Conservation (phyloP, 768 basidiomycete genomes). For the Amanita molliuscula region DNA sequence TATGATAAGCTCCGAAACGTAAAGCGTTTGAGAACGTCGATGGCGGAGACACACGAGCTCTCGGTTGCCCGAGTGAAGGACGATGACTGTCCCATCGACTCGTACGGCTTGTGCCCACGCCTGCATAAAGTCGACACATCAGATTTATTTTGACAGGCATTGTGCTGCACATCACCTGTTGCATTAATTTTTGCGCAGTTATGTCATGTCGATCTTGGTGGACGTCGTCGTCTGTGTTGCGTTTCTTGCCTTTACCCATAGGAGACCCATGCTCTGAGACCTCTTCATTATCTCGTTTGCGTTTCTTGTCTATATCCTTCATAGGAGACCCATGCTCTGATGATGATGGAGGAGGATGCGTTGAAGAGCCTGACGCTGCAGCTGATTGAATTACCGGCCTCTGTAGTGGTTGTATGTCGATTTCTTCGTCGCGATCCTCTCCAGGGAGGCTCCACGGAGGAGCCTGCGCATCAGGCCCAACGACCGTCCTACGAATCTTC, state of each 20-base stretch:
- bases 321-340: not conserved
- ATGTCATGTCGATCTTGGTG: not conserved
- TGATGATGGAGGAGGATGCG: not conserved
- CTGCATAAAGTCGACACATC: slow-evolving; percentile 8
- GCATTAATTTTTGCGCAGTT: slow-evolving; percentile 11
- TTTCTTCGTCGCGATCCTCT: too few species aligned
- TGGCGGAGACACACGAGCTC: slow-evolving; percentile 12
- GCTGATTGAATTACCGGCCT: not conserved
- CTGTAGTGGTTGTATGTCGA: too few species aligned
- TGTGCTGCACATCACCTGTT: slow-evolving; percentile 10
- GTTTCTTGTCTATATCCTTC: slow-evolving; percentile 1
- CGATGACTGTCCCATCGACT: slow-evolving; percentile 9
- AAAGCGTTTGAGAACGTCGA: slow-evolving; percentile 12
- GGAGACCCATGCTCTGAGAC: not conserved
- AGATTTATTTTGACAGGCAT: slow-evolving; percentile 6
- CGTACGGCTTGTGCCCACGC: slow-evolving; percentile 12
- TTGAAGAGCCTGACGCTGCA: slow-evolving; percentile 4
- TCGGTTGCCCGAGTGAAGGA: slow-evolving; percentile 12
- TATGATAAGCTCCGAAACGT: slow-evolving; percentile 10
- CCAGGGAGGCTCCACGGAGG: slow-evolving; percentile 10
- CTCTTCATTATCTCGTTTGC: not conserved
- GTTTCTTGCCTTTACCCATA: not conserved
- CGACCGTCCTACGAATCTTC: not conserved
- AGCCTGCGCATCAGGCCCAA: slow-evolving; percentile 10
- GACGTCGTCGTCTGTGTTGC: not conserved